Evolutionary conservation across 2,329 filamentous ascomycete species (phyloP).

Genomic region (Chaetomiaceae sp.): DNA sequence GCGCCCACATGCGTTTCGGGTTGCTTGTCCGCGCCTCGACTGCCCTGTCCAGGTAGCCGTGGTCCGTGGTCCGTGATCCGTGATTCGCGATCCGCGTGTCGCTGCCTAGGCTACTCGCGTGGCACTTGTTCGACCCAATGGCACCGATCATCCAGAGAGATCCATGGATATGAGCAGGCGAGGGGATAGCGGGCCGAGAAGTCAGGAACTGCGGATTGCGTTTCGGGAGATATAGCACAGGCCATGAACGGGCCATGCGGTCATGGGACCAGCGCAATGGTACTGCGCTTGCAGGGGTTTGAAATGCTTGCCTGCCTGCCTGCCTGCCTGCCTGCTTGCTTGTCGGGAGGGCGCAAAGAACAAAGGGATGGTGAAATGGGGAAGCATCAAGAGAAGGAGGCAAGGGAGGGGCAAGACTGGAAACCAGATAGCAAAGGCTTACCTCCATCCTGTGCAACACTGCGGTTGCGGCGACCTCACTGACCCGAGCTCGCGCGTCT

Average conservation of each 20-base stretch:
- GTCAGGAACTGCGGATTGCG: background rate
- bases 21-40: background rate
- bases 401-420: background rate
- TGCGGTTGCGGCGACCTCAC: constrained; percentile 1
- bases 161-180: background rate
- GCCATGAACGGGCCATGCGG: background rate
- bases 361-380: background rate
- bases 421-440: background rate
- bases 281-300: constrained; percentile 9
- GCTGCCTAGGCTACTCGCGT: constrained; percentile 19
- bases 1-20: constrained; percentile 12
- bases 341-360: background rate
- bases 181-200: background rate
- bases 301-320: background rate
- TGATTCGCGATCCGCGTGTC: background rate
- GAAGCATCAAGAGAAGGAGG: background rate
- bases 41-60: background rate
- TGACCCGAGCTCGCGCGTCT: constrained; percentile 1
- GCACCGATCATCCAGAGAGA: constrained; percentile 1
- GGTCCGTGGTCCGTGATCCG: background rate
- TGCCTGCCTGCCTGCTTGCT: too few relatives aligned
- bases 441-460: constrained; percentile 15
- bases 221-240: background rate
- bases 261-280: constrained; percentile 1
- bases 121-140: constrained; percentile 19